Evolutionary conservation across 1,284 basidiomycete genomes (phyloP), one percentile per base, ranked within the genome.

Genomic region (Microbotryum lychnidis-dioicae): DNA sequence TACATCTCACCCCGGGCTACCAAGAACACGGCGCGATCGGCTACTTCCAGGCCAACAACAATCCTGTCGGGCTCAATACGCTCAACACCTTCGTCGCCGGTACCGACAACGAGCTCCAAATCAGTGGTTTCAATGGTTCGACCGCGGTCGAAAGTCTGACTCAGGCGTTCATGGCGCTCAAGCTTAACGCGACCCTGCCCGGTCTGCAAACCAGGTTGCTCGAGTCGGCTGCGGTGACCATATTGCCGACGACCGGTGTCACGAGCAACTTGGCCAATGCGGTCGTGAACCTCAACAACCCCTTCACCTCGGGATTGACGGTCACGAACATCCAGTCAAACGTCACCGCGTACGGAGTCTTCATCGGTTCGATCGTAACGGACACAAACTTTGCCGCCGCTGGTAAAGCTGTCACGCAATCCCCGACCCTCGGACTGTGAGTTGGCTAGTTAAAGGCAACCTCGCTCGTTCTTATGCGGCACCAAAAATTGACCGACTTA

Each of bases 51-150:
- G 80, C 87, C 10, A 87, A 87, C 71, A 76, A 77, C 37, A 84
- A 77, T 58, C 81, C 83, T 0, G 77, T 84, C 70, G 86, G 85
- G 55, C 71, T 78, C 58, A 78, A 85, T 67, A 87, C 85, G 2
- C 77, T 89, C 46, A 81, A 84, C 65, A 81, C 87, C 50, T 89
- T 87, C 71, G 81, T 88, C 50, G 81, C 82, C 78, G 75, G 75
- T 44, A 65, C 62, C 29, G 68, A 73, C 80, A 70, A 64, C 64
- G 61, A 46, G 3, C 66, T 71, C 2, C 66, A 69, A 50, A 68
- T 75, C 50, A 65, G 62, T 42, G 51, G 46, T 42, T 58, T 64
- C 70, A 75, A 77, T 54, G 79, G 80, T 47, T 87, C 86, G 65
- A 87, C 86, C 1, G 64, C 78, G 7, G 78, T 87, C 29, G 50